Conservation (phyloP, 2,329 filamentous ascomycete species). For the Beauveria rudraprayagi region DNA sequence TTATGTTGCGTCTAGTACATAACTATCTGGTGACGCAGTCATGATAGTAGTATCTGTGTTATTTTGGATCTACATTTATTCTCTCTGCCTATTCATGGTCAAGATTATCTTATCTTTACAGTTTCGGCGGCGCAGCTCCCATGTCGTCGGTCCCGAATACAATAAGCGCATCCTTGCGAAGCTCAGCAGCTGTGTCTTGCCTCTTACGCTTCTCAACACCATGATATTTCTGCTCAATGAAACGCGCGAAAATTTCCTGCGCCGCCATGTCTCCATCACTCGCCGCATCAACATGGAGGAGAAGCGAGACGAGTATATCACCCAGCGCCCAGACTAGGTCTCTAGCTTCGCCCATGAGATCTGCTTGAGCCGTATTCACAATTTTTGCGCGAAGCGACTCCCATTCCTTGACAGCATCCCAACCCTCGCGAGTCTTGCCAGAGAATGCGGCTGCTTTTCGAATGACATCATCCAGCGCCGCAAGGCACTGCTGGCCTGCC, state of each 20-base stretch:
- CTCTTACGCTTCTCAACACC: slow-evolving; percentile 15
- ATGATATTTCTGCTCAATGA: slow-evolving; percentile 23
- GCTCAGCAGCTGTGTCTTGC: slow-evolving; percentile 17
- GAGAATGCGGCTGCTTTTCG: slow-evolving; percentile 17
- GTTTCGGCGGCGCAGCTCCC: slow-evolving; percentile 15
- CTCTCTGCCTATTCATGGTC: not conserved
- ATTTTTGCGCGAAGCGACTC: slow-evolving; percentile 28
- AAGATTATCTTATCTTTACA: not conserved
- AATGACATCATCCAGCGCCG: slow-evolving; percentile 37
- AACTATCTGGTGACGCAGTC: not conserved
- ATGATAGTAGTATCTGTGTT: not conserved
- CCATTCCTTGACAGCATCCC: slow-evolving; percentile 32
- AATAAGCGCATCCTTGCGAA: slow-evolving; percentile 25
- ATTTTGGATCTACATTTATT: not conserved
- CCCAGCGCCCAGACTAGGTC: slow-evolving; percentile 35
- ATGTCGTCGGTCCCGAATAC: slow-evolving; percentile 26
- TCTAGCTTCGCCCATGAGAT: slow-evolving; percentile 39
- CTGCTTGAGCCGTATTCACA: slow-evolving; percentile 24
- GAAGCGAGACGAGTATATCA: slow-evolving; percentile 34
- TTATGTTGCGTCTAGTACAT: no score
- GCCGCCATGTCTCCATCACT: slow-evolving; percentile 29
- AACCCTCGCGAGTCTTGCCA: slow-evolving; percentile 19
- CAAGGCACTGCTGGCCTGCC: slow-evolving; percentile 27
- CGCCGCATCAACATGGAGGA: slow-evolving; percentile 34
- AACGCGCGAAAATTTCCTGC: slow-evolving; percentile 32